These are phyloP conservation scores for Diutina sp. DNA, from an alignment of 1,139 yeast species.

Conservation along the genomic window DNA sequence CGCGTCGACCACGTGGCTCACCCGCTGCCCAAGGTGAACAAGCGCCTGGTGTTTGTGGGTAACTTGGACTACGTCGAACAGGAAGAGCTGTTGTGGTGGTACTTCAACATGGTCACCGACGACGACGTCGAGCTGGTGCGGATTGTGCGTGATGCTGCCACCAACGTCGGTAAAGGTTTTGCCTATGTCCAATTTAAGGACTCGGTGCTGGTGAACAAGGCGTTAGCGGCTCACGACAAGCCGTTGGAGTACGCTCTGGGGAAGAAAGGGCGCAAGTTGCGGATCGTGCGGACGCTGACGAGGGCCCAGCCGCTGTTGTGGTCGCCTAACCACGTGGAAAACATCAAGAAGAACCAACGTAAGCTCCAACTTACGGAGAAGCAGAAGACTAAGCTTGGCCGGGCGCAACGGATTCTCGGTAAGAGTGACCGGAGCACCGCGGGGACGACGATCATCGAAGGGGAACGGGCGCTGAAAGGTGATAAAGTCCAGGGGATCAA, in stretches of 20 bases:
- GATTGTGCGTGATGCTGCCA: constrained; percentile 80
- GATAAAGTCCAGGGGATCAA: constrained; percentile 44
- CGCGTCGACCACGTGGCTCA: constrained; percentile 89
- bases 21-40: constrained; percentile 78
- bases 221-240: constrained; percentile 66
- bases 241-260: constrained; percentile 22
- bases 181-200: constrained; percentile 91
- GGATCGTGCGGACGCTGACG: constrained; percentile 68
- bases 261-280: constrained; percentile 46
- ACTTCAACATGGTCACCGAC: constrained; percentile 52
- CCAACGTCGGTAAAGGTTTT: constrained; percentile 94
- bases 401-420: constrained; percentile 65
- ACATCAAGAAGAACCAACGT: constrained; percentile 12
- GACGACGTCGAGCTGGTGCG: constrained; percentile 76
- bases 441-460: constrained; percentile 50
- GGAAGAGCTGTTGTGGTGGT: constrained; percentile 82
- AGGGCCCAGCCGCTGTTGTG: constrained; percentile 33
- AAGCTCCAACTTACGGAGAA: constrained; percentile 33
- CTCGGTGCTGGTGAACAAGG: constrained; percentile 69
- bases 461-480: constrained; percentile 70
- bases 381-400: constrained; percentile 69
- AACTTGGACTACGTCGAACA: constrained; percentile 86
- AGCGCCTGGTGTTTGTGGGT: constrained; percentile 82
- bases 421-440: constrained; percentile 67
- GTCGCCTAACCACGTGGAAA: constrained; percentile 33